A percentile compares a stretch with the other conserved stretches of the same genome.
phyloP scores from a whole-genome alignment of 441 rosid genomes.

The Cnidoscolus chayamansa region DNA sequence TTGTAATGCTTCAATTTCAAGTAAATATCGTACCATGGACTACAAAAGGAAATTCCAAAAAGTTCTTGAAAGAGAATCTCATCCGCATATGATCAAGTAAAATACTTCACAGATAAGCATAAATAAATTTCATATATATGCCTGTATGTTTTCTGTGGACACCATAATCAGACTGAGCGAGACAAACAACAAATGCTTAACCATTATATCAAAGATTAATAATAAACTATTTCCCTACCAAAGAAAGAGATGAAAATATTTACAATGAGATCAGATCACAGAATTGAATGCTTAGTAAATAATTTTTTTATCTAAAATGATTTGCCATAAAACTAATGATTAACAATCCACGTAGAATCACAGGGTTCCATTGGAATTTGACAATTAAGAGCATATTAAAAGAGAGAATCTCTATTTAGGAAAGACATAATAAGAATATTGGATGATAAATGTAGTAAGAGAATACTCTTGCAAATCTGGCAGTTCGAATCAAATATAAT shows the following conservation, averaged over 20 bases:
- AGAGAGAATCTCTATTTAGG: neutral
- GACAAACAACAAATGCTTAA: neutral
- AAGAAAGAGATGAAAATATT: neutral
- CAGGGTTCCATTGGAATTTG: neutral
- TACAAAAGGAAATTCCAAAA: neutral
- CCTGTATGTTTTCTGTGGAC: neutral
- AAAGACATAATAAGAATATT: slow-evolving; percentile 7
- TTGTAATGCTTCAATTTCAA: neutral
- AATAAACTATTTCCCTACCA: neutral
- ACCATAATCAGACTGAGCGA: no score
- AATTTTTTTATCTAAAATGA: neutral
- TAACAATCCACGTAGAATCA: neutral
- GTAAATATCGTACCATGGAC: neutral
- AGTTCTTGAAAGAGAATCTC: neutral
- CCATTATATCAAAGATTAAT: neutral
- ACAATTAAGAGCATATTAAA: slow-evolving; percentile 1
- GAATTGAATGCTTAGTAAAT: neutral
- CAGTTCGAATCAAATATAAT: neutral
- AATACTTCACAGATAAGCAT: no score
- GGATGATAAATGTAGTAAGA: slow-evolving; percentile 4
- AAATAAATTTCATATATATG: neutral
- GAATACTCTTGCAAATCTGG: neutral
- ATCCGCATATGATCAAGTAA: neutral
- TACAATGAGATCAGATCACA: no score
- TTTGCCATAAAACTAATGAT: slow-evolving; percentile 6